Evolutionary conservation across 2,329 filamentous ascomycete species (phyloP), one percentile per base, ranked within the genome.

Genomic region (Cladosporium oxysporum): DNA sequence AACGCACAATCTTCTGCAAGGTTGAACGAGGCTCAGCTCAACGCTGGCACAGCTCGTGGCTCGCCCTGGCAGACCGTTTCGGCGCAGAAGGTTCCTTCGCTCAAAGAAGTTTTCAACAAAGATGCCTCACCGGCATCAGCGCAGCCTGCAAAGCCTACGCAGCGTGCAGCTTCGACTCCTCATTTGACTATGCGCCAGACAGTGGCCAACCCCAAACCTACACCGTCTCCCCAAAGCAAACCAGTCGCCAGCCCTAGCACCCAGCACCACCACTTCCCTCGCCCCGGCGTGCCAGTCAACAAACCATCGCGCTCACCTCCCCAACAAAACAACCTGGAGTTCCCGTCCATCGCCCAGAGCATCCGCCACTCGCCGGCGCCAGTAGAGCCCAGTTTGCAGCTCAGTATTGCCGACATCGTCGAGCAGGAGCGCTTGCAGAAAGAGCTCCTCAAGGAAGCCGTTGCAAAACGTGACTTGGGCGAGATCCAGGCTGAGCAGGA

Each of bases 401-500:
- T 93, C 14, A 93, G 90, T 37, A 90, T 99, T 80, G 87, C 89
- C 18, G 92, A 97, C 70, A 99, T 99, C 66, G 90, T 98, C 16
- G 88, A 89, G 8, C 88, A 96, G 74, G 93, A 99, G 78, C 88
- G 90, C 76, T 87, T 87, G 10, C 93, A 97, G 76, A 95, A 96
- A 74, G 88, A 92, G 66, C 86, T 87, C 21, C 88, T 96, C 67
- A 90, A 88, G 62, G 93, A 97, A 75, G 92, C 93, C 0, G 89
- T 89, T 12, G 91, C 93, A 2, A 97, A 96, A 79, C 87, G 94
- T 65, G 95, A 91, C 69, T 81, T 99, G 33, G 89, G 96, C 74
- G 95, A 98, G 69, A 99, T 99, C 66, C 95, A 99, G 76, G 88
- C 95, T 70, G 95, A 99, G 78, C 95, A 99, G 75, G 92, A 92